Evolutionary conservation across 257 asterid genomes (phyloP).

Genomic region (Ilex asprella): DNA sequence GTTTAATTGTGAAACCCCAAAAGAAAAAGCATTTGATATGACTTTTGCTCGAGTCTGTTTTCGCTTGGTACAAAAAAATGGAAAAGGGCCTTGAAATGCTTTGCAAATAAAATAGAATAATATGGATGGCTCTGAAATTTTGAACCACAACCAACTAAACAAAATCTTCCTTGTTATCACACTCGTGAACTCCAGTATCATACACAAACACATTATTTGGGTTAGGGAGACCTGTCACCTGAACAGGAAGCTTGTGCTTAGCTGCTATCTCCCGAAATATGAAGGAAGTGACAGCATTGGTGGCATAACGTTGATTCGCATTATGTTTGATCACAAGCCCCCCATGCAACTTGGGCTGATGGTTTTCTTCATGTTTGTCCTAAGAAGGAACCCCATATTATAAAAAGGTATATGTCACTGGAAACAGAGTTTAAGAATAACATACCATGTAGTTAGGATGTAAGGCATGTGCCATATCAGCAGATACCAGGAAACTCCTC

Average conservation of each 20-base stretch:
- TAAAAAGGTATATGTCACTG: not conserved
- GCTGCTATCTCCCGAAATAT: slow-evolving; percentile 76
- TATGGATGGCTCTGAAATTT: too few species aligned
- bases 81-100: too few species aligned
- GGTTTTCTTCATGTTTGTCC: slow-evolving; percentile 97
- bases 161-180: too few species aligned
- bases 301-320: slow-evolving; percentile 94
- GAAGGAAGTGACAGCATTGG: slow-evolving; percentile 88
- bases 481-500: slow-evolving; percentile 87
- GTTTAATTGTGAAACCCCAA: too few species aligned
- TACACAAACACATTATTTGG: too few species aligned
- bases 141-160: too few species aligned
- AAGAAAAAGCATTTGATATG: too few species aligned
- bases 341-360: slow-evolving; percentile 88
- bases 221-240: slow-evolving; percentile 34
- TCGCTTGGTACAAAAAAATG: too few species aligned
- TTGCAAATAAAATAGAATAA: too few species aligned
- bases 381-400: slow-evolving; percentile 21
- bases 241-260: slow-evolving; percentile 71
- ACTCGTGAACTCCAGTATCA: too few species aligned
- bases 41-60: too few species aligned
- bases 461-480: slow-evolving; percentile 99
- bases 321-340: slow-evolving; percentile 92
- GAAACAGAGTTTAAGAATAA: not conserved
- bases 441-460: slow-evolving; percentile 94